Evolutionary conservation across 805 yeast genomes (phyloP), one percentile per base, ranked within the genome.

Genomic region (Kodamaea hsintzibuensis): DNA sequence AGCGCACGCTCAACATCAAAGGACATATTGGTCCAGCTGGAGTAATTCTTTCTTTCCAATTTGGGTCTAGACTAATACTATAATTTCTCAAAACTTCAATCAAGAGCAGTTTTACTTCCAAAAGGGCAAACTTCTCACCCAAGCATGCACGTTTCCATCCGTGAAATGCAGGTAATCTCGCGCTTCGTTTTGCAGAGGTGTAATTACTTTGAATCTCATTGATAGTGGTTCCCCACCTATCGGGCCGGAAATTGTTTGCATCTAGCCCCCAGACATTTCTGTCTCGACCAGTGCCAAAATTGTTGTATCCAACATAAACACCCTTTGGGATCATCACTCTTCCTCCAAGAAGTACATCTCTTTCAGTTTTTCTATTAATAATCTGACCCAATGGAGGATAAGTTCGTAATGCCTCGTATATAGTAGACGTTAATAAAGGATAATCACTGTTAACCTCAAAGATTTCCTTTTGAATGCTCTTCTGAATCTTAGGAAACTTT

Each of bases 1-100:
- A 64, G 8, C 53, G 50, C 17, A 75, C 51, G 45, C 64, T 62
- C 30, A 82, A 62, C 56, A 66, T 66, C 8, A 70, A 54, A 0
- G 88, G 87, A 54, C 80, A 71, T 17, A 83, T 68, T 1, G 87
- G 87, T 0, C 88, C 88, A 2, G 83, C 84, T 1, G 84, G 80
- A 2, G 87, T 82, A 50, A 82, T 51, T 58, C 64, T 72, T 13
- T 80, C 83, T 2, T 60, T 55, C 86, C 86, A 82, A 2, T 56
- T 57, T 0, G 77, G 70, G 38, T 76, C 78, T 42, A 80, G 52
- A 1, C 52, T 25, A 47, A 82, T 53, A 18, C 68, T 63, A 56
- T 69, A 83, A 1, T 64, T 60, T 25, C 56, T 62, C 12, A 82
- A 51, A 10, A 82, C 59, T 40, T 67, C 69, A 6, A 65, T 61